Evolutionary conservation across 139 green algal species (phyloP), one percentile per base, ranked within the genome.

Genomic region (Chlamydomonas schloesseri): DNA sequence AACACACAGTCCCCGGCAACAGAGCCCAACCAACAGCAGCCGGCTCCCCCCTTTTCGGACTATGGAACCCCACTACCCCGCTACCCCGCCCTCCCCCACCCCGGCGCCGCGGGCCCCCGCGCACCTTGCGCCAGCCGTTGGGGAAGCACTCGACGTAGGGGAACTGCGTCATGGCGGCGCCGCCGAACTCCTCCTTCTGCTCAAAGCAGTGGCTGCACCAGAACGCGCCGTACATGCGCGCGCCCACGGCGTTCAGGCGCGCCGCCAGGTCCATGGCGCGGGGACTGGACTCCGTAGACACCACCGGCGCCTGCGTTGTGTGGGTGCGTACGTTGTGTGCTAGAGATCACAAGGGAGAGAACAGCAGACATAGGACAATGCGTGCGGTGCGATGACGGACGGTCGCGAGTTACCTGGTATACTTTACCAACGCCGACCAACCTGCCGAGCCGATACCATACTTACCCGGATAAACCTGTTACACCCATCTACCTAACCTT

Each of bases 91-190:
- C 42, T 13, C 42, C 29, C 28, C 1, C 28, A 67, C 72, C 14
- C 37, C 21, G 23, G 6, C 58, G 3, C 58, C 50, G 37, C 42
- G n/a, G n/a, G 42, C 37, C 8, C 15, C 14, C 46, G 21, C 84
- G 31, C 71, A 97, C 95, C 93, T 91, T 88, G 81, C 92, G 91
- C 89, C 94, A 99, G 8, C 98, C 98, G 4, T 98, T 84, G 18
- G 98, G 98, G 92, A 97, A 99, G 93, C 98, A 99, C 93, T 99
- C 98, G 2, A 99, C 97, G 82, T 99, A 99, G 11, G 97, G 96
- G 85, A 99, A 96, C 60, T 94, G 91, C 2, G 83, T 74, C 93
- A 97, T 96, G 68, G 98, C 97, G 33, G 94, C 90, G 73, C 82
- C 82, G 17, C 97, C 96, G 93, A 98, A 99, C 2, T 60, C 72